These are phyloP conservation scores for Chlorophyllum brunneum DNA, from an alignment of 768 basidiomycete genomes.

Conservation along the genomic window DNA sequence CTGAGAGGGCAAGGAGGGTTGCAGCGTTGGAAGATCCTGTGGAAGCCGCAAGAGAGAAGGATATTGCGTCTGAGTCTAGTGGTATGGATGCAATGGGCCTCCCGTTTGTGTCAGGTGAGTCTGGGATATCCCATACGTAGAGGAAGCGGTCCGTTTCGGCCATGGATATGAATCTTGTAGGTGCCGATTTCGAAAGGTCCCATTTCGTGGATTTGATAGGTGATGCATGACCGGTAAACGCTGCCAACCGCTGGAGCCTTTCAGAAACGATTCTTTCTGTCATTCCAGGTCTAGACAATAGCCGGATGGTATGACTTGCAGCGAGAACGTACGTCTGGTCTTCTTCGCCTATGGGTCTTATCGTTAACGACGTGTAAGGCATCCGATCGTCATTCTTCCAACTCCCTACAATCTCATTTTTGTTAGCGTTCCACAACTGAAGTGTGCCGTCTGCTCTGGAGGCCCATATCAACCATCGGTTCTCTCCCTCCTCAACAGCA, in stretches of 20 bases:
- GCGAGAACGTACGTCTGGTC: conserved; percentile 45
- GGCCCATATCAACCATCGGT: conserved; percentile 44
- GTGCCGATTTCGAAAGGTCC: conserved; percentile 37
- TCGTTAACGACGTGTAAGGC: conserved; percentile 50
- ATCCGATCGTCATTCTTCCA: conserved; percentile 58
- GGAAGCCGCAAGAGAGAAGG: conserved; percentile 33
- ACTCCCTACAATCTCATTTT: conserved; percentile 41
- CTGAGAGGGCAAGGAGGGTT: conserved; percentile 50
- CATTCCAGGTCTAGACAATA: conserved; percentile 36
- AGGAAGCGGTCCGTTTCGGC: conserved; percentile 62
- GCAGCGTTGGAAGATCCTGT: conserved; percentile 27
- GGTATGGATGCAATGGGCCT: conserved; percentile 57
- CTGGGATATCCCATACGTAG: conserved; percentile 56
- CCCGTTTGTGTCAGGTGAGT: conserved; percentile 38
- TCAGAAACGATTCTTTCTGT: conserved; percentile 26
- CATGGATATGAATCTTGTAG: conserved; percentile 51
- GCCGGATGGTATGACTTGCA: conserved; percentile 57
- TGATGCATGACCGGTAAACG: conserved; percentile 67
- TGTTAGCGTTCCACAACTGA: conserved; percentile 54
- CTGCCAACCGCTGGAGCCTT: conserved; percentile 42
- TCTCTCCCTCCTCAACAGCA: conserved; percentile 27
- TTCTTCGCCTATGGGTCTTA: conserved; percentile 36
- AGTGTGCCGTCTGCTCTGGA: conserved; percentile 55
- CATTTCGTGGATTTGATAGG: conserved; percentile 48
- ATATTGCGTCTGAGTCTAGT: conserved; percentile 60